Percentiles rank a stretch among this genome's conserved stretches.
phyloP scores from a whole-genome alignment of 768 basidiomycete species.

The Daedalea quercina region DNA sequence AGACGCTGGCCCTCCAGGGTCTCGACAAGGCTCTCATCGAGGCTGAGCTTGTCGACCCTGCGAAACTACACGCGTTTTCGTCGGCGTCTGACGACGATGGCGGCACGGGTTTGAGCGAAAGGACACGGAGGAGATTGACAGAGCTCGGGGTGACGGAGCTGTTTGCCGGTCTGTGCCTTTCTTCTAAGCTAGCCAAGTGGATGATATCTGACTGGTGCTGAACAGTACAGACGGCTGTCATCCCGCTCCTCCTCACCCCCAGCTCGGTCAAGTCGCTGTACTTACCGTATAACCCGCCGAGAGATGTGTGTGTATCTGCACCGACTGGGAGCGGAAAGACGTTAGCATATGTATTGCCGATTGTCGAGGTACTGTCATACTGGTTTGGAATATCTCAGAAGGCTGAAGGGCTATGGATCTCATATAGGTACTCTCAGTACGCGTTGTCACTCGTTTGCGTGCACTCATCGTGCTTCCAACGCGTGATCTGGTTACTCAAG shows the following conservation, averaged over 20 bases:
- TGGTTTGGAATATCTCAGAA: neutral
- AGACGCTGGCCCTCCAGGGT: constrained; percentile 69
- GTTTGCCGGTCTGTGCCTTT: constrained; percentile 66
- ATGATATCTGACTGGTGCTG: neutral
- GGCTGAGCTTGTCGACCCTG: constrained; percentile 63
- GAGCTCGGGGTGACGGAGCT: constrained; percentile 81
- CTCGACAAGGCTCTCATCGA: constrained; percentile 66
- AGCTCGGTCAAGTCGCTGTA: constrained; percentile 44
- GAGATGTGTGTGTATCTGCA: constrained; percentile 90
- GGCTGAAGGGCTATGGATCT: too few relatives aligned
- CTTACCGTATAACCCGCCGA: constrained; percentile 55
- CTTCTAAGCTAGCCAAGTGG: neutral
- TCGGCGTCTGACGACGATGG: constrained; percentile 33
- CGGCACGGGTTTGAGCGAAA: constrained; percentile 48
- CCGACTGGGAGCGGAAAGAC: constrained; percentile 99
- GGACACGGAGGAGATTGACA: constrained; percentile 52
- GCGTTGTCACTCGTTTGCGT: constrained; percentile 77
- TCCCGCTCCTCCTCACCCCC: constrained; percentile 69
- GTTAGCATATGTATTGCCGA: constrained; percentile 90
- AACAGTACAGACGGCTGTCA: constrained; percentile 80
- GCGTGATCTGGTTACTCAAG: constrained; percentile 87
- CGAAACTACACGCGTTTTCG: constrained; percentile 35
- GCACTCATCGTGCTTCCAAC: constrained; percentile 91
- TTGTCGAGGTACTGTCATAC: constrained; percentile 54
- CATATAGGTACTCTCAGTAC: constrained; percentile 50